Base-by-base conservation (phyloP, 345 rosid genomes). In the Microcos paniculata region DNA sequence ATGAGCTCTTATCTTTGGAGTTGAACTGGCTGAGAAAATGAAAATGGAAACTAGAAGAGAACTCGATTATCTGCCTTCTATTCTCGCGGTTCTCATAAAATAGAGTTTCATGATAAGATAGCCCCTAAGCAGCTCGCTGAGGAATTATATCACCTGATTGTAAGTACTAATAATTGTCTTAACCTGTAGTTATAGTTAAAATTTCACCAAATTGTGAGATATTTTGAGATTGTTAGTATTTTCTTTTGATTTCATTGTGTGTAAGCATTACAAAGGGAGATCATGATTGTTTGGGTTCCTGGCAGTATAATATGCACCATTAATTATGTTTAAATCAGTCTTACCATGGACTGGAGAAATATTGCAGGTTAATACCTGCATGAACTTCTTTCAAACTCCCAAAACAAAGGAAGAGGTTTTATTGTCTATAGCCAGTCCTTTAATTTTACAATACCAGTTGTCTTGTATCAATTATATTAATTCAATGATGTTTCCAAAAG, bases 141-240 rank as follows among this genome's bases (percentile, higher is more conserved):
- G 74, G 66, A 68, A 68, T 16, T 5, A 46, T 48, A 15, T 61
- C 11, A 56, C 30, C 61, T n/a, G n/a, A 35, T 65, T 65, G 70
- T 43, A 43, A 66, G 53, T 35, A 35, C 6, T 35, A 35, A 7
- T 35, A 35, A 35, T 35, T 35, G 1, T 35, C 40, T 35, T 7
- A 35, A 7, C 40, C 40, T 35, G 6, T n/a, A n/a, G n/a, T n/a
- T n/a, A n/a, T n/a, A 35, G 40, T 35, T 48, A 10, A 48, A 3
- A 48, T 48, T 48, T 48, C 3, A 48, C 53, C 53, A 48, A 48
- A 48, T 48, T 48, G 11, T 48, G 14, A 48, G 11, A 48, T 3
- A 48, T 11, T 48, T 35, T 35, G 6, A 35, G 40, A 3, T 35
- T 7, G 6, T 35, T 35, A 4, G 4, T 35, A 3, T 35, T 35